These are phyloP conservation scores for Circinella minor DNA, from an alignment of 371 early-diverging fungal genomes.

Conservation along the genomic window DNA sequence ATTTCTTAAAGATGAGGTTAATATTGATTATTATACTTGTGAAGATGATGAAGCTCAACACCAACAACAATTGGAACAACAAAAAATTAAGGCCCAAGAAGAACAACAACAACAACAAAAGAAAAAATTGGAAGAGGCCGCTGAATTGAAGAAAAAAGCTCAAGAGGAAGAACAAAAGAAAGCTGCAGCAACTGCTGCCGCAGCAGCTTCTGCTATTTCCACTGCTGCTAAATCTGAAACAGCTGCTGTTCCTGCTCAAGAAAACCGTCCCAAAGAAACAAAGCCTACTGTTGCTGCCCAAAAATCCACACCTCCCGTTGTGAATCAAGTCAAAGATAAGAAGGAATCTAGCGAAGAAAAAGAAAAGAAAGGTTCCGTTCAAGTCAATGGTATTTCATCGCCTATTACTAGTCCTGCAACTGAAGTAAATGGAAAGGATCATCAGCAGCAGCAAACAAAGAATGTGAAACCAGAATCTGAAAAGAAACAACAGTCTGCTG, in stretches of 20 bases:
- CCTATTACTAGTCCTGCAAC: background rate
- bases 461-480: constrained; percentile 35
- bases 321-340: constrained; percentile 13
- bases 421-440: constrained; percentile 22
- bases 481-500: constrained; percentile 37
- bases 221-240: background rate
- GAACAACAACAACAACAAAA: background rate
- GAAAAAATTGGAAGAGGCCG: background rate
- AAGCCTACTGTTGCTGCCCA: background rate
- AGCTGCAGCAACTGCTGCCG: background rate
- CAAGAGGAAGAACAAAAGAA: background rate
- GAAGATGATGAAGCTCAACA: constrained; percentile 32
- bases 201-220: background rate
- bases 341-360: constrained; percentile 19
- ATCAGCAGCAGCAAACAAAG: constrained; percentile 47
- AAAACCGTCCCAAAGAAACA: background rate
- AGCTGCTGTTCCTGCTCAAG: no score
- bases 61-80: constrained; percentile 18
- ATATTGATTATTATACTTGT: constrained; percentile 29
- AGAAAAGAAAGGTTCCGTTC: constrained; percentile 48
- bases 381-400: background rate
- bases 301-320: background rate
- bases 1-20: constrained; percentile 79
- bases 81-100: constrained; percentile 12
- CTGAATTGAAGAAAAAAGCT: background rate